Conservation (phyloP, 306 rosid genomes). For the Cicer yamashitae region DNA sequence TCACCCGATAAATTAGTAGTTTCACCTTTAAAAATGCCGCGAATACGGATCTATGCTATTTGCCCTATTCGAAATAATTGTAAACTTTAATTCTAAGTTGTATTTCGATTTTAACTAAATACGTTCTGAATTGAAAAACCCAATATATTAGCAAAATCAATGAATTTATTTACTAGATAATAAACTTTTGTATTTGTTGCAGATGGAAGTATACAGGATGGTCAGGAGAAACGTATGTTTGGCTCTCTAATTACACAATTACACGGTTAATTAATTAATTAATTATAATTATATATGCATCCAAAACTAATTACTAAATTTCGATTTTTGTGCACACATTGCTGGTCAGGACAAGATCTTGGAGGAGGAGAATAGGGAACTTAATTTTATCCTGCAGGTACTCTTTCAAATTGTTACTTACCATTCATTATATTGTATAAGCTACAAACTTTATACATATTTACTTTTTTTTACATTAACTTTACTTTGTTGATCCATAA, state of each 20-base stretch:
- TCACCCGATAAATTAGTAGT: no score
- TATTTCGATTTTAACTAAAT: neutral
- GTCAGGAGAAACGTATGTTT: slow-evolving; percentile 65
- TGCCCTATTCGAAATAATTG: no score
- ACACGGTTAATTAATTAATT: neutral
- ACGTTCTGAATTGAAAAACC: neutral
- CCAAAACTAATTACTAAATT: slow-evolving; percentile 15
- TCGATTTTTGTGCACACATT: neutral
- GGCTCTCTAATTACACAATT: neutral
- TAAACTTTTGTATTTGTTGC: slow-evolving; percentile 19
- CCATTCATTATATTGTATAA: no score
- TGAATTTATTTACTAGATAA: slow-evolving; percentile 3
- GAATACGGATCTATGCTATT: no score
- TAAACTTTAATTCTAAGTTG: no score
- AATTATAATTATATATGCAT: neutral
- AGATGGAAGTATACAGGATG: slow-evolving; percentile 60
- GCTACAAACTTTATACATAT: no score
- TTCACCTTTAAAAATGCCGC: no score
- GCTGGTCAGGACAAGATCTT: slow-evolving; percentile 53
- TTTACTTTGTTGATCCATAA: no score
- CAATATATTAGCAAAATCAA: neutral
- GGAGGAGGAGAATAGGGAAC: slow-evolving; percentile 73
- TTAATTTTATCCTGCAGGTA: slow-evolving; percentile 66
- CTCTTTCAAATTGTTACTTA: neutral
- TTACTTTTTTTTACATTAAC: no score